Evolutionary conservation across 345 rosid species (phyloP).

Genomic region (Zanthoxylum bungeanum): DNA sequence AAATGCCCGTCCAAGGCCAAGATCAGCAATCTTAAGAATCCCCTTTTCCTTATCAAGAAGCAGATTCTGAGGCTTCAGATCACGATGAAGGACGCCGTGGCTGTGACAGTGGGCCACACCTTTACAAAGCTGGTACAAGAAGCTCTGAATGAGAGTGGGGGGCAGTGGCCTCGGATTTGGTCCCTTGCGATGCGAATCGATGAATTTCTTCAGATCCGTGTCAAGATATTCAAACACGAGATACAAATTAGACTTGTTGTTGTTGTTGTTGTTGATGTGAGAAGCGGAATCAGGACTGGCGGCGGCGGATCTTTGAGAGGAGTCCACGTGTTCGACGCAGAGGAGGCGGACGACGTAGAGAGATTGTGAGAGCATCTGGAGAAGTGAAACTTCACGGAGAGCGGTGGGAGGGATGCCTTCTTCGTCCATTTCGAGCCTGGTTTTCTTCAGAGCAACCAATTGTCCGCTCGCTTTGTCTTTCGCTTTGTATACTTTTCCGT

Average conservation of each 20-base stretch:
- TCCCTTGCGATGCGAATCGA: slow-evolving; percentile 76
- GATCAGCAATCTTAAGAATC: slow-evolving; percentile 81
- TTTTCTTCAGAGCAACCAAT: slow-evolving; percentile 84
- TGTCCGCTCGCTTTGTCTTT: slow-evolving; percentile 74
- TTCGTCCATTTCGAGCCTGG: slow-evolving; percentile 94
- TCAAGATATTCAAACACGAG: slow-evolving; percentile 90
- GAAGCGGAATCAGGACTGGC: slow-evolving; percentile 16
- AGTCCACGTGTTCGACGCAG: slow-evolving; percentile 78
- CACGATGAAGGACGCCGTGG: slow-evolving; percentile 92
- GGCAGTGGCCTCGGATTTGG: slow-evolving; percentile 66
- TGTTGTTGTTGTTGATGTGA: neutral
- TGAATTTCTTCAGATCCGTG: slow-evolving; percentile 89
- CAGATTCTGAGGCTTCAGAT: slow-evolving; percentile 90
- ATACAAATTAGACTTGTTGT: slow-evolving; percentile 66
- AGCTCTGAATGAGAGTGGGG: slow-evolving; percentile 58
- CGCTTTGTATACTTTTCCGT: slow-evolving; percentile 96
- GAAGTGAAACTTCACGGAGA: slow-evolving; percentile 89
- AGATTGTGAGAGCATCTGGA: slow-evolving; percentile 86
- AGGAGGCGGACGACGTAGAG: slow-evolving; percentile 89
- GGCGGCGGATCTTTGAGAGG: slow-evolving; percentile 14
- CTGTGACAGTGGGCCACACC: slow-evolving; percentile 96
- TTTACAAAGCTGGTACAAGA: slow-evolving; percentile 83
- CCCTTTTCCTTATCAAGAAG: slow-evolving; percentile 82
- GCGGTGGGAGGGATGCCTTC: slow-evolving; percentile 98
- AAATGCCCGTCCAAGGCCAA: slow-evolving; percentile 88